These are phyloP conservation scores for Azolla pinnata DNA, from an alignment of 75 land plant genomes.

Conservation along the genomic window DNA sequence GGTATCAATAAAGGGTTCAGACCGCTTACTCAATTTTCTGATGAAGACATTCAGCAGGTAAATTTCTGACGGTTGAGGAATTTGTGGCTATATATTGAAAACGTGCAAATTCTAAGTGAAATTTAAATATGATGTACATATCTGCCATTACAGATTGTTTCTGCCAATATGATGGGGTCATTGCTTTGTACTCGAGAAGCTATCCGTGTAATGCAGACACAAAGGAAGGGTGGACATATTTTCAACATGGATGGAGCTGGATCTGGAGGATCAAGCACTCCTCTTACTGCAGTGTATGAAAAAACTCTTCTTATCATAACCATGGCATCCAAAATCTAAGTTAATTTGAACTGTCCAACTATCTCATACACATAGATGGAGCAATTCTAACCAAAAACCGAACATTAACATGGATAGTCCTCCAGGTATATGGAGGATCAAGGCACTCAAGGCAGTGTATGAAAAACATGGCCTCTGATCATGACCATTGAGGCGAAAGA, in stretches of 20 bases:
- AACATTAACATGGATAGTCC: too few species aligned
- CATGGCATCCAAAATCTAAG: background rate
- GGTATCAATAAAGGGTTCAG: conserved; percentile 92
- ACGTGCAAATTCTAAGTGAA: conserved; percentile 5
- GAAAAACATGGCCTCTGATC: too few species aligned
- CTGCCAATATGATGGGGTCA: conserved; percentile 88
- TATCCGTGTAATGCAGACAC: conserved; percentile 60
- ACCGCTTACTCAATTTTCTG: conserved; percentile 72
- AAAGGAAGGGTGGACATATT: conserved; percentile 75
- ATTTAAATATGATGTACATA: too few species aligned
- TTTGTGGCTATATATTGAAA: background rate
- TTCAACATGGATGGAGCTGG: conserved; percentile 99
- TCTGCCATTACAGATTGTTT: conserved; percentile 56
- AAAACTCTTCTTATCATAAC: background rate
- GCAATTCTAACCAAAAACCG: too few species aligned
- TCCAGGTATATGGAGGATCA: too few species aligned
- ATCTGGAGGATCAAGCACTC: conserved; percentile 95
- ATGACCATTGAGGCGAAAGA: too few species aligned
- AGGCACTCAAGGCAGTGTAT: too few species aligned
- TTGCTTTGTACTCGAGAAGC: conserved; percentile 93
- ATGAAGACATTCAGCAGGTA: conserved; percentile 87
- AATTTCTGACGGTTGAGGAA: background rate
- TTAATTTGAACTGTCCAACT: too few species aligned
- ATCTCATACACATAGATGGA: too few species aligned
- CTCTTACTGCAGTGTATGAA: conserved; percentile 97